Evolutionary conservation across 192 early-diverging fungal genomes (phyloP).

Genomic region (Physocladia obscura): DNA sequence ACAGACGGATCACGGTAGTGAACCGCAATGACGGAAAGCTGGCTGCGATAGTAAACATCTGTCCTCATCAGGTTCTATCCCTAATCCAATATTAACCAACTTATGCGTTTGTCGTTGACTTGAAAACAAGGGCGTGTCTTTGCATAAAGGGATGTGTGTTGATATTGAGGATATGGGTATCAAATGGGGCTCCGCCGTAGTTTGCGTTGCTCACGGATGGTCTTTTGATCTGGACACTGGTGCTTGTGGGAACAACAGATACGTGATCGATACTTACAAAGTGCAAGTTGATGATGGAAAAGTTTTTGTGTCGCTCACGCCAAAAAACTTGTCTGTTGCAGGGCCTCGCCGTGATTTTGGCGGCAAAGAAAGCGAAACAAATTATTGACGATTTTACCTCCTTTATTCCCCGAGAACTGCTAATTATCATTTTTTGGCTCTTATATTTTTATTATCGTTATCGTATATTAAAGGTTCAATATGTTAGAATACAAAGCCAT

Average conservation of each 20-base stretch:
- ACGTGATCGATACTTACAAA: constrained; percentile 34
- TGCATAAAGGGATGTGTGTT: constrained; percentile 24
- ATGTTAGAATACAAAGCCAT: too few species aligned
- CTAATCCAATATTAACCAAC: background rate
- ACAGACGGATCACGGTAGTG: constrained; percentile 24
- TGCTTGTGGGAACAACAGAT: constrained; percentile 31
- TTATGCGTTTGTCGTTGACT: background rate
- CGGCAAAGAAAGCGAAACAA: constrained; percentile 24
- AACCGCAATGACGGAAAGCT: constrained; percentile 24
- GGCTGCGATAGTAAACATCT: constrained; percentile 26
- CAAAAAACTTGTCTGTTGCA: constrained; percentile 3
- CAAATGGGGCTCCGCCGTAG: constrained; percentile 35
- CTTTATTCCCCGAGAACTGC: too few species aligned
- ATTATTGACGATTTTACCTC: too few species aligned
- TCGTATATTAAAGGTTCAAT: too few species aligned
- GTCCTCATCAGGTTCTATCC: constrained; percentile 33
- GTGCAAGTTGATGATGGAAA: constrained; percentile 13
- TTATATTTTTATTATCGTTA: too few species aligned
- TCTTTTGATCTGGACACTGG: constrained; percentile 36
- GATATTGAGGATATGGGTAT: constrained; percentile 48
- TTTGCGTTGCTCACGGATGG: constrained; percentile 37
- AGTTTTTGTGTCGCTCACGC: constrained; percentile 18
- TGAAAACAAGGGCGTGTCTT: constrained; percentile 5
- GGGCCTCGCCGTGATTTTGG: constrained; percentile 25
- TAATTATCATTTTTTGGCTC: too few species aligned